Conservation (phyloP, 179 eudicot genomes). For the Spinacia oleracea region DNA sequence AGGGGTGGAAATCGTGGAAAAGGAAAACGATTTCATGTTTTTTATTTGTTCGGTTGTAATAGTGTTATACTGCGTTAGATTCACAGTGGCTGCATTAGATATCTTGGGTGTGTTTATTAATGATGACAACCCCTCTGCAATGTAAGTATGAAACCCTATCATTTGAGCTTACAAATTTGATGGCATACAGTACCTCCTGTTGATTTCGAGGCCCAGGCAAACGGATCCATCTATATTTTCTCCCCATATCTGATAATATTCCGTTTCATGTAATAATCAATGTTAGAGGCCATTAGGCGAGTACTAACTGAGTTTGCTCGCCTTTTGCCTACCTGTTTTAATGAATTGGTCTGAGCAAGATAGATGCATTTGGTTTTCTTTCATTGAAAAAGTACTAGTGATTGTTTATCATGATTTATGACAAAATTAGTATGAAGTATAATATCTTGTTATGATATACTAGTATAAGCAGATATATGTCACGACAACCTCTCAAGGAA, state of each 20-base stretch:
- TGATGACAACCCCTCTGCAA: not conserved
- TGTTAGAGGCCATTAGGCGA: not conserved
- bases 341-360: not conserved
- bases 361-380: not conserved
- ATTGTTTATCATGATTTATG: no score
- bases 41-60: not conserved
- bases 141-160: not conserved
- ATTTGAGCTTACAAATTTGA: slow-evolving; percentile 8
- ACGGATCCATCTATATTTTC: not conserved
- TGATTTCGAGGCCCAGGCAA: not conserved
- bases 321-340: not conserved
- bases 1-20: not conserved
- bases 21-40: not conserved
- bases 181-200: not conserved
- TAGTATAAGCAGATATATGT: slow-evolving; percentile 10
- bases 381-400: not conserved
- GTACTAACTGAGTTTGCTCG: not conserved
- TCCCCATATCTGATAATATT: not conserved
- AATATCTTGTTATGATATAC: no score
- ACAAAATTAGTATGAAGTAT: no score
- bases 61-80: not conserved
- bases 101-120: slow-evolving; percentile 1
- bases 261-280: not conserved
- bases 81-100: not conserved
- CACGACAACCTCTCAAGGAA: slow-evolving; percentile 7